These are phyloP conservation scores for Brassica napus DNA, from an alignment of 345 rosid species.

Conservation along the genomic window DNA sequence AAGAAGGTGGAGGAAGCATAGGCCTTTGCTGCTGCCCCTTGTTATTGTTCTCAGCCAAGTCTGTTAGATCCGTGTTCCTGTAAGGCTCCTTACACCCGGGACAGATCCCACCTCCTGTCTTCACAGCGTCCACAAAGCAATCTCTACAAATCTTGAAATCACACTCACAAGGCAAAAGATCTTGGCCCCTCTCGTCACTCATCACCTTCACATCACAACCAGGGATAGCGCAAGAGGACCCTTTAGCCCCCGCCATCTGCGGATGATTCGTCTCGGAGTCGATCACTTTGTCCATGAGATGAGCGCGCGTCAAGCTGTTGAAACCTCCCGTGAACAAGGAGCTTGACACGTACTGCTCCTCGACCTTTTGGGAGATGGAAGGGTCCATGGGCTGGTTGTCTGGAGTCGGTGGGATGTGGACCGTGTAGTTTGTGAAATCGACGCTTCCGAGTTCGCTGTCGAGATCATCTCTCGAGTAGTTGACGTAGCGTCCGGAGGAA, in stretches of 20 bases:
- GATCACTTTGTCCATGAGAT: not conserved
- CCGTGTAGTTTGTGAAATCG: conserved; percentile 79
- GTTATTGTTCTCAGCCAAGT: conserved; percentile 52
- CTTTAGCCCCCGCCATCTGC: conserved; percentile 95
- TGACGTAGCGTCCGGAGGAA: conserved; percentile 64
- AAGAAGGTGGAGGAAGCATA: not conserved
- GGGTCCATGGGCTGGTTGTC: conserved; percentile 96
- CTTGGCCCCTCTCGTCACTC: conserved; percentile 81
- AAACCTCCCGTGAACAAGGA: not conserved
- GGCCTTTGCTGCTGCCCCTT: not conserved
- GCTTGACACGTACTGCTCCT: not conserved
- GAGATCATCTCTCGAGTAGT: conserved; percentile 91
- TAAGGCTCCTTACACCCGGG: conserved; percentile 92
- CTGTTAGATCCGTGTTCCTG: conserved; percentile 72
- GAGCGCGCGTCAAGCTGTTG: not conserved
- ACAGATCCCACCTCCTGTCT: conserved; percentile 71
- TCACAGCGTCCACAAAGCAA: conserved; percentile 86
- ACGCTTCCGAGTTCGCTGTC: conserved; percentile 82
- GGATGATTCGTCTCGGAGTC: conserved; percentile 60
- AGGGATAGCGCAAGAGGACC: conserved; percentile 76
- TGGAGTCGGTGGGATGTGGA: conserved; percentile 87
- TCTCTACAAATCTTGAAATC: conserved; percentile 91
- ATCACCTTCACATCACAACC: conserved; percentile 95
- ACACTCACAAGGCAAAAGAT: conserved; percentile 93
- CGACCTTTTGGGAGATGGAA: conserved; percentile 58